These are phyloP conservation scores for Epichloe sylvatica DNA, from an alignment of 2,329 filamentous ascomycete genomes.

Conservation along the genomic window DNA sequence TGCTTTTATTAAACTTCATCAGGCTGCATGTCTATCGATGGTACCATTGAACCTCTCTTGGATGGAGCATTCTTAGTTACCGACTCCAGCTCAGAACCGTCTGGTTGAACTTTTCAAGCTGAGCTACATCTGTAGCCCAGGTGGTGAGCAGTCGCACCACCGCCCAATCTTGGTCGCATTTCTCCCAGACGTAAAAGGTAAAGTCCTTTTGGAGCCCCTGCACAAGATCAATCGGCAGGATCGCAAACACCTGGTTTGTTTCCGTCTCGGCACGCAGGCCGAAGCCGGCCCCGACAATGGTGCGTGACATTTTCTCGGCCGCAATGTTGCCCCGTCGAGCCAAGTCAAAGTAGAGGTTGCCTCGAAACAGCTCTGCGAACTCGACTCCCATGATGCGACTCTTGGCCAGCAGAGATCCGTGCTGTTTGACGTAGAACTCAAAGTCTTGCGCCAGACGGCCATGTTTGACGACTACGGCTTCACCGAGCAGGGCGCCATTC, in stretches of 20 bases:
- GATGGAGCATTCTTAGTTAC: neutral
- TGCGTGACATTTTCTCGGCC: slow-evolving; percentile 28
- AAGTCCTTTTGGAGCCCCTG: slow-evolving; percentile 27
- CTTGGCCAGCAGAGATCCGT: slow-evolving; percentile 36
- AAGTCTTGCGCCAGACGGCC: slow-evolving; percentile 28
- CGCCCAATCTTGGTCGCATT: slow-evolving; percentile 22
- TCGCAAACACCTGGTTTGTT: slow-evolving; percentile 38
- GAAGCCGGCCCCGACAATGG: slow-evolving; percentile 29
- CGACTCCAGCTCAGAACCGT: slow-evolving; percentile 14
- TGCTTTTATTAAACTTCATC: too few species aligned
- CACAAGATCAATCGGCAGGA: slow-evolving; percentile 26
- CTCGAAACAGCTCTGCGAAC: slow-evolving; percentile 34
- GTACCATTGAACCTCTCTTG: too few species aligned
- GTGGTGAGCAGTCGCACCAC: slow-evolving; percentile 34
- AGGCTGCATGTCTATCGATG: too few species aligned
- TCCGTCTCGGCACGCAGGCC: slow-evolving; percentile 29
- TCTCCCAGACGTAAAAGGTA: slow-evolving; percentile 35
- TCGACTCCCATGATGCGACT: slow-evolving; percentile 34
- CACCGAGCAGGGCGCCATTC: slow-evolving; percentile 34
- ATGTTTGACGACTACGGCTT: slow-evolving; percentile 35
- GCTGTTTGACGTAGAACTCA: slow-evolving; percentile 37
- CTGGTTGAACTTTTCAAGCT: slow-evolving; percentile 26
- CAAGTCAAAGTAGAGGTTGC: slow-evolving; percentile 31
- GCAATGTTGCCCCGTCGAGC: slow-evolving; percentile 30
- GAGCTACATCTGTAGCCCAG: slow-evolving; percentile 31